Evolutionary conservation across 208 protist species (phyloP).

Genomic region (Novymonas esmeraldas): DNA sequence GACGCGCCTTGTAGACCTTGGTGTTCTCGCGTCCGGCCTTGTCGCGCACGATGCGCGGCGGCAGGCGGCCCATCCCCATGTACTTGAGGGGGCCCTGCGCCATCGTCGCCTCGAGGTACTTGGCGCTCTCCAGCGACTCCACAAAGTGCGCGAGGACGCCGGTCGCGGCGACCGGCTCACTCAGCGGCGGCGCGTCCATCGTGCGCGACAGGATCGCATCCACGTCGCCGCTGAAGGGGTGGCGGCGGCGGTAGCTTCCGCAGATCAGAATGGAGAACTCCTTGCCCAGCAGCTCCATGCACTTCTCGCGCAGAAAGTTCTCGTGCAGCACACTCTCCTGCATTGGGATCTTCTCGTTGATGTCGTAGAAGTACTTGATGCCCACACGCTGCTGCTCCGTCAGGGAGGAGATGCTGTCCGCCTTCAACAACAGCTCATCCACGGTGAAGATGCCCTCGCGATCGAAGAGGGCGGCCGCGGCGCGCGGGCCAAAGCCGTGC

Average conservation of each 20-base stretch:
- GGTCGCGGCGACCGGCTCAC: slow-evolving; percentile 69
- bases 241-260: slow-evolving; percentile 87
- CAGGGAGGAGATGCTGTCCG: slow-evolving; percentile 69
- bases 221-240: slow-evolving; percentile 87
- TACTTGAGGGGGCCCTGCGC: slow-evolving; percentile 88
- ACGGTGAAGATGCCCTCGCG: slow-evolving; percentile 90
- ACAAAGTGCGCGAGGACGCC: slow-evolving; percentile 70
- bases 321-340: slow-evolving; percentile 88
- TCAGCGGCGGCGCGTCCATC: slow-evolving; percentile 51
- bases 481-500: slow-evolving; percentile 86
- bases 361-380: slow-evolving; percentile 92
- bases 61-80: slow-evolving; percentile 90
- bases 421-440: slow-evolving; percentile 86
- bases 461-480: slow-evolving; percentile 85
- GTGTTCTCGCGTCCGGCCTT: slow-evolving; percentile 64
- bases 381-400: slow-evolving; percentile 86
- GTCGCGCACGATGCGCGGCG: slow-evolving; percentile 71
- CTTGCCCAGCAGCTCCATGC: slow-evolving; percentile 55
- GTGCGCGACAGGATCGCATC: slow-evolving; percentile 87
- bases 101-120: slow-evolving; percentile 90
- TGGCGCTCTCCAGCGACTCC: slow-evolving; percentile 56
- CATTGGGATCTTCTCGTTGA: slow-evolving; percentile 93
- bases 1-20: slow-evolving; percentile 89
- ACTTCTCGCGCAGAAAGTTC: slow-evolving; percentile 75
- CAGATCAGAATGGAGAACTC: slow-evolving; percentile 86